These are phyloP conservation scores for Suillus subaureus DNA, from an alignment of 768 basidiomycete genomes.

Conservation along the genomic window DNA sequence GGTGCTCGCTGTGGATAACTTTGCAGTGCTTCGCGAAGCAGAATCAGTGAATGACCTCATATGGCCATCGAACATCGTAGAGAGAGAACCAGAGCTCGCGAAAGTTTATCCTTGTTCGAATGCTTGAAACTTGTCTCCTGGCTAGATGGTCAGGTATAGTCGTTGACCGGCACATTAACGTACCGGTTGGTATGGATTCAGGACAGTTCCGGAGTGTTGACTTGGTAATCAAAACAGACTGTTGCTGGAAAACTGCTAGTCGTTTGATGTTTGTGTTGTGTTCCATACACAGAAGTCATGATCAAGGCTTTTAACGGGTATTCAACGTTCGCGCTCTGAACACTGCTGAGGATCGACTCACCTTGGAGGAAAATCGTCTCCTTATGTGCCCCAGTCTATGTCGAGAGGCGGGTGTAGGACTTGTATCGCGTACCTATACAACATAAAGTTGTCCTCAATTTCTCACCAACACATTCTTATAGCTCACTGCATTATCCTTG, in stretches of 20 bases:
- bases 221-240: slow-evolving; percentile 1
- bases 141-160: neutral
- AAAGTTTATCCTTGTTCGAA: neutral
- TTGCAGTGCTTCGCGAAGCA: slow-evolving; percentile 9
- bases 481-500: neutral
- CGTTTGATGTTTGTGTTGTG: slow-evolving; percentile 5
- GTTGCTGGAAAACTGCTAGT: neutral
- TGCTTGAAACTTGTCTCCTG: slow-evolving; percentile 6
- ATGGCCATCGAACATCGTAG: slow-evolving; percentile 29
- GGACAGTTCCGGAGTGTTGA: neutral
- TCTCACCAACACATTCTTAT: neutral
- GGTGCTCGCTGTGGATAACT: slow-evolving; percentile 15
- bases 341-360: neutral
- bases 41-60: slow-evolving; percentile 19
- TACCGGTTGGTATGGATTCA: slow-evolving; percentile 4
- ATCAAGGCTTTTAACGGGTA: neutral
- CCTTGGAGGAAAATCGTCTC: neutral
- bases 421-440: neutral
- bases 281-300: neutral
- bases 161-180: slow-evolving; percentile 11
- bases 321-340: neutral
- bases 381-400: neutral
- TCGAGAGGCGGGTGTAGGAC: neutral
- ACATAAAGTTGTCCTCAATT: neutral
- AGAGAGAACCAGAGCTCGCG: slow-evolving; percentile 15